Base-by-base conservation (phyloP, 2,329 filamentous ascomycete genomes). In the Laburnicola sp. region DNA sequence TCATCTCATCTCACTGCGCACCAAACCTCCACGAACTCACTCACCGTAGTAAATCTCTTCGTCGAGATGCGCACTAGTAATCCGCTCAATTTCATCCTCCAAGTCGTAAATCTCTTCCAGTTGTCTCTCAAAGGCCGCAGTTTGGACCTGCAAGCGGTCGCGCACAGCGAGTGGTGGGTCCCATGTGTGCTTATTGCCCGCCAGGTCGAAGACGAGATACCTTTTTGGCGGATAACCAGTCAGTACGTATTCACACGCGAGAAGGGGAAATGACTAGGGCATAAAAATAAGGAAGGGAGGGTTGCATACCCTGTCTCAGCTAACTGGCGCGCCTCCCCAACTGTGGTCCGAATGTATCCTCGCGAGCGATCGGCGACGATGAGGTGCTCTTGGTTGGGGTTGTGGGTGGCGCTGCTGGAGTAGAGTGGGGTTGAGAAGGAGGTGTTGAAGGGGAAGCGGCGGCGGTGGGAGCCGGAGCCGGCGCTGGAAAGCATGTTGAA, bases 241-340 rank as follows among this genome's bases (percentile, higher is more conserved):
- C 16, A 16, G 16, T 16, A 16, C 16, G 16, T 16, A 16, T 16
- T 16, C 16, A 16, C 16, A 16, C 16, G 16, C 16, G 16, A 16
- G 16, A 16, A 50, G 4, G 51, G 38, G 2, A 90, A 6, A 10
- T 4, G 25, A 28, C 6, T 28, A 11, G 8, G 25, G n/a, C 27
- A 3, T 11, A 10, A n/a, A 26, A 7, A 28, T n/a, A 28, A 6
- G 4, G 7, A 37, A 11, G 8, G 5, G n/a, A 39, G 11, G 5
- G 7, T 26, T 26, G 16, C 26, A 4, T 28, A 41, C 38, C 26
- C 25, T 3, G 6, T 27, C 11, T 41, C 38, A 16, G 38, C 38
- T 3, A n/a, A 16, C 4, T n/a, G 7, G 11, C 38, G 38, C n/a
- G 38, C 38, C 26, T 41, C 38, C 4, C 2, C 8, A 6, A 9